Evolutionary conservation across 2,329 filamentous ascomycete genomes (phyloP).

Genomic region (Aplosporella prunicola): DNA sequence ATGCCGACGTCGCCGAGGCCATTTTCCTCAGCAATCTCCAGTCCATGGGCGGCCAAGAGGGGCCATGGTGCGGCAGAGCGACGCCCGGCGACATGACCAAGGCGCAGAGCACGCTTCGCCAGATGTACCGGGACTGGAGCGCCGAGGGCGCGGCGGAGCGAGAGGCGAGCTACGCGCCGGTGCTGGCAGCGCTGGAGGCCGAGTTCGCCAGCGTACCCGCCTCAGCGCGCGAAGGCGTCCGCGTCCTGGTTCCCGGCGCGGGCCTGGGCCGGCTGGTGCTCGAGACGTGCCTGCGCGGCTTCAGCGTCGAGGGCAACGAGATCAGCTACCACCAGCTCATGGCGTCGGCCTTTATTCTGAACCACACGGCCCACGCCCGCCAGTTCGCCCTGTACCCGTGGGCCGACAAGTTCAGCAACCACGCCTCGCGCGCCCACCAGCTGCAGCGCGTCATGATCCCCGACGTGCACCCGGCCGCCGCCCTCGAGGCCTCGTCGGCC

Average conservation of each 20-base stretch:
- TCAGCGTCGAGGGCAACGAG: conserved; percentile 74
- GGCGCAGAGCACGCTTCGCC: conserved; percentile 80
- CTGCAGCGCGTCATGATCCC: conserved; percentile 65
- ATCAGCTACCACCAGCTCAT: conserved; percentile 97
- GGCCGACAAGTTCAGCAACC: conserved; percentile 81
- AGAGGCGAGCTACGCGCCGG: conserved; percentile 64
- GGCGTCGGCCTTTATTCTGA: conserved; percentile 67
- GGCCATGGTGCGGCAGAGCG: conserved; percentile 58
- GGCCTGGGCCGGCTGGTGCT: conserved; percentile 84
- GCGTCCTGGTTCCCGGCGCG: conserved; percentile 78
- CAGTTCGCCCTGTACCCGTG: conserved; percentile 76
- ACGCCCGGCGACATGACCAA: conserved; percentile 75
- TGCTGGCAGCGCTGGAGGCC: conserved; percentile 54
- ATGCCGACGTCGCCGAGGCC: conserved; percentile 70
- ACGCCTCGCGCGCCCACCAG: conserved; percentile 63
- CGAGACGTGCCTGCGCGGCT: conserved; percentile 68
- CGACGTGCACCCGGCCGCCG: conserved; percentile 50
- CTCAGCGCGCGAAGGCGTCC: conserved; percentile 28
- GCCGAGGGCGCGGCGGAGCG: conserved; percentile 65
- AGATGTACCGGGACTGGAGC: conserved; percentile 95
- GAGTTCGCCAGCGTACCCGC: conserved; percentile 29
- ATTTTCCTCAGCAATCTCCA: conserved; percentile 47
- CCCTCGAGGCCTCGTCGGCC: conserved; percentile 17
- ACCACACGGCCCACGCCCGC: conserved; percentile 50
- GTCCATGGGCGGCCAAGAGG: conserved; percentile 39